Percentiles rank a stretch among this genome's conserved stretches.
Evolutionary conservation across 2,329 filamentous ascomycete genomes (phyloP).

Genomic region (Phaeosphaeria sp.): DNA sequence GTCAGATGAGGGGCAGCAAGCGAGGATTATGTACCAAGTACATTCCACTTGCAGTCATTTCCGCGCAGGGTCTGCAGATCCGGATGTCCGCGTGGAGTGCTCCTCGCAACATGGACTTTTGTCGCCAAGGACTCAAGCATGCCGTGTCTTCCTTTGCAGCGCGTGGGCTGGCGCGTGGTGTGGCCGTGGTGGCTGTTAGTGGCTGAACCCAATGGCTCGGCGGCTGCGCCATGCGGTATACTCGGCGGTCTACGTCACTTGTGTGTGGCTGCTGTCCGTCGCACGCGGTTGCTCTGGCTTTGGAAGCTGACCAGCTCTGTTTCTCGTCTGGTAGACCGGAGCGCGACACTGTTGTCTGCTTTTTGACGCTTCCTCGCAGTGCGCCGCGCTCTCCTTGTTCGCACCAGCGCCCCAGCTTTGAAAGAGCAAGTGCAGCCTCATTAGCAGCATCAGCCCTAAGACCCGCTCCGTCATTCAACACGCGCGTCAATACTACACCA

Average conservation of each 20-base stretch:
- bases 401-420: slow-evolving; percentile 13
- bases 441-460: slow-evolving; percentile 30
- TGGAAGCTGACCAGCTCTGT: slow-evolving; percentile 22
- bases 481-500: slow-evolving; percentile 32
- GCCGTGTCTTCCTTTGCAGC: slow-evolving; percentile 19
- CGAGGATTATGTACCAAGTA: not conserved
- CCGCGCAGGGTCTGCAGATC: not conserved
- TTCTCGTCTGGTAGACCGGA: slow-evolving; percentile 11
- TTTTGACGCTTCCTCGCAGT: not conserved
- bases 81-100: not conserved
- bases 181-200: not conserved
- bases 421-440: slow-evolving; percentile 29
- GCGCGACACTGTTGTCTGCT: slow-evolving; percentile 4
- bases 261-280: slow-evolving; percentile 26
- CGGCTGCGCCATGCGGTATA: slow-evolving; percentile 26
- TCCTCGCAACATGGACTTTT: not conserved
- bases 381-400: slow-evolving; percentile 12
- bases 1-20: not conserved
- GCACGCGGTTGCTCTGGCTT: slow-evolving; percentile 22
- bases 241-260: slow-evolving; percentile 18
- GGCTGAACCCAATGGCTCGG: slow-evolving; percentile 9
- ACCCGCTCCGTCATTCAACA: slow-evolving; percentile 36
- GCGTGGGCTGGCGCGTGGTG: not conserved
- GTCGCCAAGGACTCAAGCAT: slow-evolving; percentile 16
- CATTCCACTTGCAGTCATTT: not conserved